Percentiles rank a stretch among this genome's conserved stretches.
phyloP scores from a whole-genome alignment of 2,329 filamentous ascomycete genomes.

The Exophiala spinifera region DNA sequence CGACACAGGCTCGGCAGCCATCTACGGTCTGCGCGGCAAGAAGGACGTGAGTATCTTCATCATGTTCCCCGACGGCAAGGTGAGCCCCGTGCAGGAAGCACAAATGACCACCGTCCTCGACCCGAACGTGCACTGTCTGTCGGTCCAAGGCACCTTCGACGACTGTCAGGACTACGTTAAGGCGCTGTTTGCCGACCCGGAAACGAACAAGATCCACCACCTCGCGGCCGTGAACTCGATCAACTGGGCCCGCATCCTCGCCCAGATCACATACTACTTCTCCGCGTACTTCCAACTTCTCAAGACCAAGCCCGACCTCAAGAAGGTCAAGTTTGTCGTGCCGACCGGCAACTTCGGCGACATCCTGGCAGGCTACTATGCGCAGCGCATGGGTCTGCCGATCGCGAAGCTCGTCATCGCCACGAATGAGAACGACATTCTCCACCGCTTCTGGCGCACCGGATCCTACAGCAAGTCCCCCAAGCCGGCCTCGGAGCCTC shows the following conservation, averaged over 20 bases:
- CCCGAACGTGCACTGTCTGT: constrained; percentile 86
- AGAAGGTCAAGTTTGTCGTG: constrained; percentile 78
- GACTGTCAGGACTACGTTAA: constrained; percentile 97
- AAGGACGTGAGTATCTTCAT: constrained; percentile 97
- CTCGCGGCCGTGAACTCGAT: constrained; percentile 95
- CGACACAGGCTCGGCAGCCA: constrained; percentile 87
- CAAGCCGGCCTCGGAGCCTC: constrained; percentile 35
- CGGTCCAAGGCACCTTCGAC: constrained; percentile 88
- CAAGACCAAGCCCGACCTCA: constrained; percentile 49
- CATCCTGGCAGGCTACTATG: constrained; percentile 85
- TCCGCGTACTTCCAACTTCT: constrained; percentile 83
- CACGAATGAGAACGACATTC: constrained; percentile 96
- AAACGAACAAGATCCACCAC: constrained; percentile 76
- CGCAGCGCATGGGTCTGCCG: constrained; percentile 78
- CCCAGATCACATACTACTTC: constrained; percentile 97
- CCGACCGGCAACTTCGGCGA: constrained; percentile 97
- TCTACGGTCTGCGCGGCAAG: constrained; percentile 91
- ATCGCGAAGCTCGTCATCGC: constrained; percentile 85
- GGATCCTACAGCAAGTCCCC: constrained; percentile 83
- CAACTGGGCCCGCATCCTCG: constrained; percentile 92
- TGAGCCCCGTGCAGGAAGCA: constrained; percentile 87
- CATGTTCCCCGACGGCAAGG: constrained; percentile 83
- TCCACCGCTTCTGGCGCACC: constrained; percentile 90
- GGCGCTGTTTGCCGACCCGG: constrained; percentile 79
- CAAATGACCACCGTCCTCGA: constrained; percentile 97